Evolutionary conservation across 1,139 yeast species (phyloP).

Genomic region (Taphrina wiesneri): DNA sequence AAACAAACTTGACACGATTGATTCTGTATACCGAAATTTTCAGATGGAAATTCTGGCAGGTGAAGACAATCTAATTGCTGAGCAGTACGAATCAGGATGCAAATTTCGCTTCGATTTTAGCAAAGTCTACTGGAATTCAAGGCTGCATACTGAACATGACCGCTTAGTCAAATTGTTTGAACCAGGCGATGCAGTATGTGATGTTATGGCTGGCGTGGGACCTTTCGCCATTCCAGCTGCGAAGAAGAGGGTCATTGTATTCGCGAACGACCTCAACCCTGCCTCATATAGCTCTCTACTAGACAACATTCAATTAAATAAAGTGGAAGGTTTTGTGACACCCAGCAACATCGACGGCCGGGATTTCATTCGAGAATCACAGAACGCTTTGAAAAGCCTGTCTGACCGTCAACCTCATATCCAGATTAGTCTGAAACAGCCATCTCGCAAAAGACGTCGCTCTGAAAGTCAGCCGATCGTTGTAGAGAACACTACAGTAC

Average conservation of each 20-base stretch:
- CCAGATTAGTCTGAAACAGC: not conserved
- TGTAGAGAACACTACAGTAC: not conserved
- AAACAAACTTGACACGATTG: conserved; percentile 86
- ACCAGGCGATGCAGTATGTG: conserved; percentile 75
- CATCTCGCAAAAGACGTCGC: conserved; percentile 2
- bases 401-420: conserved; percentile 39
- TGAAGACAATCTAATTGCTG: conserved; percentile 64
- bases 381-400: conserved; percentile 52
- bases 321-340: conserved; percentile 54
- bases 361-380: conserved; percentile 67
- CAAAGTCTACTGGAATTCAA: conserved; percentile 95
- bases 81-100: conserved; percentile 88
- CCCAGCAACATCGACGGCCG: conserved; percentile 80
- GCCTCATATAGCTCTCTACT: conserved; percentile 70
- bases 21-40: conserved; percentile 85
- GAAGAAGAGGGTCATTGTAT: conserved; percentile 70
- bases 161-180: conserved; percentile 66
- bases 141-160: conserved; percentile 91
- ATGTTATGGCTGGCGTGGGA: conserved; percentile 98
- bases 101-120: conserved; percentile 82
- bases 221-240: conserved; percentile 98
- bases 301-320: conserved; percentile 65
- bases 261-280: conserved; percentile 94
- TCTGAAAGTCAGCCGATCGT: not conserved
- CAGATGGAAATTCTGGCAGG: conserved; percentile 94